Percentiles rank a stretch among this genome's conserved stretches.
Conservation (phyloP, 352 stramenopile genomes). For the Globisporangium splendens region DNA sequence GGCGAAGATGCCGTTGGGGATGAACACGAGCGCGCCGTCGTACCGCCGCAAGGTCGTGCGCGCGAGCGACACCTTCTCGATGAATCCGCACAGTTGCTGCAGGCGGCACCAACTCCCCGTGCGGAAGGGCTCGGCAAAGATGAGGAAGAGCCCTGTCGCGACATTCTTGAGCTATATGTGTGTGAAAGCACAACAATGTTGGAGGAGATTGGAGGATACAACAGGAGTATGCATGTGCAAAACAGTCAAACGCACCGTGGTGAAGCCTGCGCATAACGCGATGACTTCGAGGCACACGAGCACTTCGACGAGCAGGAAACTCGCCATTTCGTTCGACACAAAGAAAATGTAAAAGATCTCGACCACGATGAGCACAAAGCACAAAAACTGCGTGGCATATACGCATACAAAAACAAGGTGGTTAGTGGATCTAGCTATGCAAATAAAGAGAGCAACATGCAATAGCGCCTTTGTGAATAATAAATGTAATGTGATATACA, state of each 20-base stretch:
- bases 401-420: too few relatives aligned
- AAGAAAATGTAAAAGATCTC: slow-evolving; percentile 88
- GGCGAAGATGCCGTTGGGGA: slow-evolving; percentile 80
- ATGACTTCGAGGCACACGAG: slow-evolving; percentile 68
- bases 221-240: too few relatives aligned
- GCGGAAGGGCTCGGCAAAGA: slow-evolving; percentile 80
- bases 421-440: too few relatives aligned
- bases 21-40: slow-evolving; percentile 68
- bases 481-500: neutral
- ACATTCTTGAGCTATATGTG: slow-evolving; percentile 71
- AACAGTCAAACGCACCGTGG: slow-evolving; percentile 31
- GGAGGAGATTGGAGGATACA: too few relatives aligned
- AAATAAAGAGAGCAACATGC: neutral
- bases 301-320: slow-evolving; percentile 61
- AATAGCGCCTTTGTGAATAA: neutral
- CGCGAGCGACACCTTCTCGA: slow-evolving; percentile 74
- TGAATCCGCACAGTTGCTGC: slow-evolving; percentile 45
- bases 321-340: slow-evolving; percentile 49
- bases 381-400: slow-evolving; percentile 42
- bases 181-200: neutral
- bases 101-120: slow-evolving; percentile 64
- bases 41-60: slow-evolving; percentile 62
- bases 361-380: slow-evolving; percentile 68
- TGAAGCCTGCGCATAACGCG: slow-evolving; percentile 59
- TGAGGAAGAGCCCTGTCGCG: slow-evolving; percentile 74